These are phyloP conservation scores for Harringtonia aguacate DNA, from an alignment of 2,329 filamentous ascomycete genomes.

Conservation along the genomic window DNA sequence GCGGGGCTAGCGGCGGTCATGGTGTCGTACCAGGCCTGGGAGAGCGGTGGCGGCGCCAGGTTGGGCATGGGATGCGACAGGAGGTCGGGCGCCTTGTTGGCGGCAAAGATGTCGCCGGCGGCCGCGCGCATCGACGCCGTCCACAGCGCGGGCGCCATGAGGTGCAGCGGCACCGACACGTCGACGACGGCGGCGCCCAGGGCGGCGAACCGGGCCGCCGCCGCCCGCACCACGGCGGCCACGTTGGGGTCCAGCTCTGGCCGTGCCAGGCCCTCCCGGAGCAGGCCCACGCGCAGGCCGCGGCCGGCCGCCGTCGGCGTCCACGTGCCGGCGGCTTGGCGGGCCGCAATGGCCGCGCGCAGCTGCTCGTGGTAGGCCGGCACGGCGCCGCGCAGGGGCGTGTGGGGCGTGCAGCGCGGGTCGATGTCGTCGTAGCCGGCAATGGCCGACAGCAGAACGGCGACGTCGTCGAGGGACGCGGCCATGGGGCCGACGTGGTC, in stretches of 20 bases:
- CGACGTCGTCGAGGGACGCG: constrained; percentile 28
- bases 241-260: constrained; percentile 27
- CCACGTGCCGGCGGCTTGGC: constrained; percentile 13
- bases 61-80: constrained; percentile 21
- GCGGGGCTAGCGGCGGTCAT: constrained; percentile 32
- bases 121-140: constrained; percentile 24
- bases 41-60: constrained; percentile 16
- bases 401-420: constrained; percentile 25
- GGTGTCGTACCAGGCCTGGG: constrained; percentile 30
- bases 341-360: constrained; percentile 12
- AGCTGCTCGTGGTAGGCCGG: constrained; percentile 21
- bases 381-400: constrained; percentile 22
- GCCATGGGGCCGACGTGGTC: constrained; percentile 37
- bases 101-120: constrained; percentile 18
- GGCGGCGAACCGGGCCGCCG: constrained; percentile 22
- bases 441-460: constrained; percentile 26
- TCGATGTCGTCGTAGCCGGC: constrained; percentile 40
- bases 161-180: constrained; percentile 35
- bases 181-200: constrained; percentile 33
- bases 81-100: constrained; percentile 19
- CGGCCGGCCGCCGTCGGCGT: constrained; percentile 18
- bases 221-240: constrained; percentile 23
- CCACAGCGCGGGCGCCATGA: constrained; percentile 34
- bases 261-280: constrained; percentile 30
- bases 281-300: constrained; percentile 32